phyloP scores from a whole-genome alignment of 2,329 filamentous ascomycete genomes.

The Trichophyton schoenleinii region DNA sequence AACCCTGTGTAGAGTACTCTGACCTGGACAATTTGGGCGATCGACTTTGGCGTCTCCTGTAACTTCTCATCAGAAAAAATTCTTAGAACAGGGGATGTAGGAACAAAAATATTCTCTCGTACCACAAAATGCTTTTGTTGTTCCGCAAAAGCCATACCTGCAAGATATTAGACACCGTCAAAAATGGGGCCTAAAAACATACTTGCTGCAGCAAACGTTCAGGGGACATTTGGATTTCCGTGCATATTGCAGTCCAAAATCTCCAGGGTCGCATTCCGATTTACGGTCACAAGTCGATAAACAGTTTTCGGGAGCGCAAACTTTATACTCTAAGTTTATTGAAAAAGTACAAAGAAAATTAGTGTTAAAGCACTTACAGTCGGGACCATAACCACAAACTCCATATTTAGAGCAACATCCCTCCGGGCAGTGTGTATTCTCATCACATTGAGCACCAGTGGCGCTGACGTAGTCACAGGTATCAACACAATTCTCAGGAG shows the following conservation, averaged over 20 bases:
- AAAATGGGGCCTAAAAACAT: neutral
- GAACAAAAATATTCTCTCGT: neutral
- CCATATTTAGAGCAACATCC: conserved; percentile 8
- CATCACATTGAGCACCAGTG: conserved; percentile 2
- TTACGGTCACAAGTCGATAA: conserved; percentile 15
- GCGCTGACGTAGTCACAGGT: neutral
- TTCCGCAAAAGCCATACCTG: conserved; percentile 11
- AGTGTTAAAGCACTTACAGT: neutral
- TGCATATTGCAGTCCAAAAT: conserved; percentile 14
- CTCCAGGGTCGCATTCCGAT: conserved; percentile 18
- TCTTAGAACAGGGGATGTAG: neutral
- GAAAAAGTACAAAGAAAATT: neutral
- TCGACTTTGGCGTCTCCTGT: neutral
- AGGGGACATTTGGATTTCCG: conserved; percentile 17
- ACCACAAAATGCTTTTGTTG: conserved; percentile 11
- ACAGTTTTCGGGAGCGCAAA: conserved; percentile 10
- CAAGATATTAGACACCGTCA: neutral
- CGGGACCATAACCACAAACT: conserved; percentile 15
- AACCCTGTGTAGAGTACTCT: conserved; percentile 6
- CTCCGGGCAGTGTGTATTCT: conserved; percentile 2
- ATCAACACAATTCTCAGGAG: neutral
- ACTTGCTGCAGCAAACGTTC: conserved; percentile 23
- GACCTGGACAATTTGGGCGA: neutral
- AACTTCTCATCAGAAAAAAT: neutral
- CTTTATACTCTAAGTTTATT: neutral